Evolutionary conservation across 192 early-diverging fungal genomes (phyloP).

Genomic region (Phycomyces blakesleeanus): DNA sequence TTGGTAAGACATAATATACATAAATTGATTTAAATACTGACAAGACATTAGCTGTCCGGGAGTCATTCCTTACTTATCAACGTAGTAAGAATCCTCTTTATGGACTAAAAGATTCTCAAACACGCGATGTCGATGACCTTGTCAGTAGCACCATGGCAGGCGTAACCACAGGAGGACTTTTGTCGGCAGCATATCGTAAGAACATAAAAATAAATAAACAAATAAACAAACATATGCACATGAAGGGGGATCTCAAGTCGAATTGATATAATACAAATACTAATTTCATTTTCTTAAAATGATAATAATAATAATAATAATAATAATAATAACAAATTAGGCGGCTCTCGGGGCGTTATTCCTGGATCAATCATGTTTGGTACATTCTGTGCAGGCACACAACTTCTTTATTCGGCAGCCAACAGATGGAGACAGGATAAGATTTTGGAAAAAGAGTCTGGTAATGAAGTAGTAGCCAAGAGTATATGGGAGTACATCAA

Average conservation of each 20-base stretch:
- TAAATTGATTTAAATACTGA: not conserved
- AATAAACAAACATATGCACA: not conserved
- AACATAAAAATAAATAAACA: not conserved
- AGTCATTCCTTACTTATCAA: constrained; percentile 58
- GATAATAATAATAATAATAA: too few species aligned
- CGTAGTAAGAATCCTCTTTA: constrained; percentile 43
- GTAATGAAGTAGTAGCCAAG: not conserved
- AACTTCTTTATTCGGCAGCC: constrained; percentile 38
- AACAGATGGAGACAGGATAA: constrained; percentile 50
- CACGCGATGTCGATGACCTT: constrained; percentile 56
- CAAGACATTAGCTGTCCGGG: constrained; percentile 43
- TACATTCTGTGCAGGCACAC: constrained; percentile 43
- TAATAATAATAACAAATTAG: constrained; percentile 13
- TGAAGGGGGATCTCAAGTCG: not conserved
- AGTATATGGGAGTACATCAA: constrained; percentile 43
- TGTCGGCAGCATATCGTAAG: constrained; percentile 47
- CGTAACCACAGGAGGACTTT: constrained; percentile 52
- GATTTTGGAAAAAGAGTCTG: constrained; percentile 35
- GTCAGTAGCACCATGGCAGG: constrained; percentile 62
- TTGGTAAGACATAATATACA: constrained; percentile 34
- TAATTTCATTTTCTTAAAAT: not conserved
- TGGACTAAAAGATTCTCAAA: constrained; percentile 56
- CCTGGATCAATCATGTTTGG: constrained; percentile 59
- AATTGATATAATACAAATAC: not conserved
- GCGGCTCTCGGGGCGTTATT: constrained; percentile 45